Evolutionary conservation across 73 alveolate genomes (phyloP).

Genomic region (Uronychia binucleata): DNA sequence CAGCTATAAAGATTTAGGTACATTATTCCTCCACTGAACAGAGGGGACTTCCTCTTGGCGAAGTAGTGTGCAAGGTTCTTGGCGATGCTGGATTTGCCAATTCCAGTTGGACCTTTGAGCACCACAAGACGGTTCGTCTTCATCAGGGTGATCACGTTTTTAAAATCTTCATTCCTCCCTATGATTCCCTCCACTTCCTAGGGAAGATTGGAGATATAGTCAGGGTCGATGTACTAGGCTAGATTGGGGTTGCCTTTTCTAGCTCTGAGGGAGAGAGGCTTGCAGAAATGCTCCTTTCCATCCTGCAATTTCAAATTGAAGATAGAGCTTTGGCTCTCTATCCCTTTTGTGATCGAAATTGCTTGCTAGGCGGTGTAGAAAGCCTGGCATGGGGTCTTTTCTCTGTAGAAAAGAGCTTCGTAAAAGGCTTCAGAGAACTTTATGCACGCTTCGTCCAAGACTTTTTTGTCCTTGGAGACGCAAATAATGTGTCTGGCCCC

Average conservation of each 20-base stretch:
- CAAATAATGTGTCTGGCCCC: slow-evolving; percentile 43
- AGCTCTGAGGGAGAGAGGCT: slow-evolving; percentile 9
- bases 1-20: slow-evolving; percentile 10
- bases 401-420: slow-evolving; percentile 1
- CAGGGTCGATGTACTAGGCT: not conserved
- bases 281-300: slow-evolving; percentile 20
- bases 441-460: slow-evolving; percentile 41
- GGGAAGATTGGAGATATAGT: slow-evolving; percentile 2
- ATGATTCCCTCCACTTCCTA: slow-evolving; percentile 14
- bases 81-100: slow-evolving; percentile 26
- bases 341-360: not conserved
- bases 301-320: slow-evolving; percentile 8
- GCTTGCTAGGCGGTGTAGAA: slow-evolving; percentile 31
- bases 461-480: slow-evolving; percentile 20
- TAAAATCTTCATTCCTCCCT: slow-evolving; percentile 33
- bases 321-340: slow-evolving; percentile 20
- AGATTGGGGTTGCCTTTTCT: not conserved
- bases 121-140: slow-evolving; percentile 1
- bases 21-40: slow-evolving; percentile 11
- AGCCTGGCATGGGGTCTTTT: slow-evolving; percentile 35
- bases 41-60: not conserved
- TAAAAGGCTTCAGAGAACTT: slow-evolving; percentile 13
- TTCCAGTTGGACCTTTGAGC: slow-evolving; percentile 23
- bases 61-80: slow-evolving; percentile 15
- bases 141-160: not conserved